Percentiles rank a stretch among this genome's conserved stretches.
Evolutionary conservation across 1,284 basidiomycete species (phyloP).

Genomic region (Coniophora puteana): DNA sequence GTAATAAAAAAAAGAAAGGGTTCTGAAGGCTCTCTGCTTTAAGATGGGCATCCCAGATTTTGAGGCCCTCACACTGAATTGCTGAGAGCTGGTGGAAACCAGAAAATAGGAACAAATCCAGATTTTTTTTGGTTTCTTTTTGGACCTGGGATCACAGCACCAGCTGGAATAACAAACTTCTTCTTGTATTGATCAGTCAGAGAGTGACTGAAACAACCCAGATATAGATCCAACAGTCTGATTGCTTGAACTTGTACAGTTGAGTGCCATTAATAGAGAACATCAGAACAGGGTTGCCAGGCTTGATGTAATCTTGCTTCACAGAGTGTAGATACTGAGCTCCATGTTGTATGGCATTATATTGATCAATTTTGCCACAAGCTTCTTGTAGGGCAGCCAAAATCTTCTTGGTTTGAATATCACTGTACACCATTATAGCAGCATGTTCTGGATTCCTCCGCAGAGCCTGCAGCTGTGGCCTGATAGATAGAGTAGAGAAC

Average conservation of each 20-base stretch:
- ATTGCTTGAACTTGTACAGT: too few species aligned
- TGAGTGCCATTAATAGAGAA: background rate
- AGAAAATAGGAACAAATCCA: background rate
- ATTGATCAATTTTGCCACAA: background rate
- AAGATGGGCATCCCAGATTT: background rate
- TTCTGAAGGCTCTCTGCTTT: background rate
- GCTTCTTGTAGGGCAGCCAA: background rate
- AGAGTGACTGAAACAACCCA: background rate
- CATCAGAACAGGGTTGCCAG: background rate
- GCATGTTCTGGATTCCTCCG: background rate
- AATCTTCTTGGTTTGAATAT: background rate
- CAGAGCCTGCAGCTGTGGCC: slow-evolving; percentile 15
- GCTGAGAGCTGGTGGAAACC: background rate
- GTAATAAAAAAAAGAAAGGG: background rate
- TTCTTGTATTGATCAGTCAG: background rate
- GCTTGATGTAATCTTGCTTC: background rate
- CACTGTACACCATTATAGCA: background rate
- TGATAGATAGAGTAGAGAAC: slow-evolving; percentile 32
- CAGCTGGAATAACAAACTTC: background rate
- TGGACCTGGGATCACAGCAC: too few species aligned
- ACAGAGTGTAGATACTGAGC: background rate
- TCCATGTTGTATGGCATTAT: background rate
- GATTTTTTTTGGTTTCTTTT: background rate
- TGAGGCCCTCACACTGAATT: background rate
- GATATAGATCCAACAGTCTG: too few species aligned